Conservation (phyloP, 495 filamentous ascomycete genomes). For the Podospora pseudoanserina region DNA sequence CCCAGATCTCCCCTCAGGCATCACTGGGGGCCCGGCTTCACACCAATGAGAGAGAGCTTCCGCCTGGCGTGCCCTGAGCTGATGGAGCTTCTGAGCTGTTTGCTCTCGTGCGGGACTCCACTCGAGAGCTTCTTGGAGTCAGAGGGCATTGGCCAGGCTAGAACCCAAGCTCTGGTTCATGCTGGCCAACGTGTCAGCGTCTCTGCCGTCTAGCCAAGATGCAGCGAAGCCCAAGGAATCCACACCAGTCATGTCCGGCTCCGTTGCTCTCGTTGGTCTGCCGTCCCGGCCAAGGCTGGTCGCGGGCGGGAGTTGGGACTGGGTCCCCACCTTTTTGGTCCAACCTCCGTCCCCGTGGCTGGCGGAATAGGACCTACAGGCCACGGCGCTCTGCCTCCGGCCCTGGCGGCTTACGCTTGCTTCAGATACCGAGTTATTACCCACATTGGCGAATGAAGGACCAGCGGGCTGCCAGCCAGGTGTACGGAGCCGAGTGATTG, state of each 20-base stretch:
- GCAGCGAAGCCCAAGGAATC: slow-evolving; percentile 5
- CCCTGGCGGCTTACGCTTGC: not conserved
- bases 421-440: not conserved
- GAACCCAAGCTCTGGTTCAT: not conserved
- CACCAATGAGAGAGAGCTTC: not conserved
- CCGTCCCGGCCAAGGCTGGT: not conserved
- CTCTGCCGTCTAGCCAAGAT: slow-evolving; percentile 4
- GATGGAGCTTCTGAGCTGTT: slow-evolving; percentile 1
- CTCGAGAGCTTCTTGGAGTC: not conserved
- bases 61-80: not conserved
- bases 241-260: slow-evolving; percentile 1
- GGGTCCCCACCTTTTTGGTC: slow-evolving; percentile 4
- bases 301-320: not conserved
- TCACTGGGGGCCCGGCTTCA: not conserved
- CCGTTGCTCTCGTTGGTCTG: slow-evolving; percentile 5
- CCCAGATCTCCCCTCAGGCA: not conserved
- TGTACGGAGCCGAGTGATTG: not conserved
- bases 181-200: slow-evolving; percentile 4
- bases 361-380: not conserved
- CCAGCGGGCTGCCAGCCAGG: not conserved
- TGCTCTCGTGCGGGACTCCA: not conserved
- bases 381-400: not conserved
- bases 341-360: slow-evolving; percentile 6
- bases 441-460: not conserved
- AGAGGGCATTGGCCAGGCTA: not conserved